These are phyloP conservation scores for Paraglomus brasilianum DNA, from an alignment of 192 early-diverging fungal species.

Conservation along the genomic window DNA sequence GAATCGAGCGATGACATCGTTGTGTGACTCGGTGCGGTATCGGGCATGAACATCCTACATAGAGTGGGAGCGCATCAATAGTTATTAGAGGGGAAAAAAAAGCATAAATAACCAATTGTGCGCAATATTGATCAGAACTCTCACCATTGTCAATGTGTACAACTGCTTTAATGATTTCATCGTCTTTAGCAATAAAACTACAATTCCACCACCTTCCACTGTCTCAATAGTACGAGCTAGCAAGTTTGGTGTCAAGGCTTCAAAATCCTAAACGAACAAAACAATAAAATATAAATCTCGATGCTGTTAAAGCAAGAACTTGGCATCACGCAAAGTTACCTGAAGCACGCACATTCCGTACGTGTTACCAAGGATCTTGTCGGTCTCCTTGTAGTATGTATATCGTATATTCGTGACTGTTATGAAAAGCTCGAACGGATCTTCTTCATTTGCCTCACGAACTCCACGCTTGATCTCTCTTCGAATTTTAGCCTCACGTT, in stretches of 20 bases:
- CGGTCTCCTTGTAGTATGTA: slow-evolving; percentile 99
- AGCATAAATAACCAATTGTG: background rate
- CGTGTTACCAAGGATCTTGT: slow-evolving; percentile 97
- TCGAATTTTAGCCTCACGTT: slow-evolving; percentile 95
- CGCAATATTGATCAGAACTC: slow-evolving; percentile 5
- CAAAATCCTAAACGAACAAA: slow-evolving; percentile 72
- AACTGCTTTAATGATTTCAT: slow-evolving; percentile 96
- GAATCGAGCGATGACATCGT: slow-evolving; percentile 92
- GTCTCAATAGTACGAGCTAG: slow-evolving; percentile 97
- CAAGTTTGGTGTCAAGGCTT: slow-evolving; percentile 96
- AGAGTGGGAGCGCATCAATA: background rate
- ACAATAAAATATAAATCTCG: slow-evolving; percentile 25
- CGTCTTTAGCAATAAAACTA: slow-evolving; percentile 89
- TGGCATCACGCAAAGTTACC: slow-evolving; percentile 32
- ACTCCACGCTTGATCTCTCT: slow-evolving; percentile 89
- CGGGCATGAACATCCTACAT: slow-evolving; percentile 89
- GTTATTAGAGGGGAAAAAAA: slow-evolving; percentile 3
- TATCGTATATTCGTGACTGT: slow-evolving; percentile 95
- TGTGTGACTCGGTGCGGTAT: slow-evolving; percentile 92
- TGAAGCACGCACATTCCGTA: slow-evolving; percentile 98
- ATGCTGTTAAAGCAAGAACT: background rate
- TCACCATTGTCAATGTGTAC: slow-evolving; percentile 96
- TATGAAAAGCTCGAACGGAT: slow-evolving; percentile 99
- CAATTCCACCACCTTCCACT: slow-evolving; percentile 95
- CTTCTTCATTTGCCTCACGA: slow-evolving; percentile 88